Base-by-base conservation (phyloP, 2,329 filamentous ascomycete genomes). In the Emmonsia crescens region DNA sequence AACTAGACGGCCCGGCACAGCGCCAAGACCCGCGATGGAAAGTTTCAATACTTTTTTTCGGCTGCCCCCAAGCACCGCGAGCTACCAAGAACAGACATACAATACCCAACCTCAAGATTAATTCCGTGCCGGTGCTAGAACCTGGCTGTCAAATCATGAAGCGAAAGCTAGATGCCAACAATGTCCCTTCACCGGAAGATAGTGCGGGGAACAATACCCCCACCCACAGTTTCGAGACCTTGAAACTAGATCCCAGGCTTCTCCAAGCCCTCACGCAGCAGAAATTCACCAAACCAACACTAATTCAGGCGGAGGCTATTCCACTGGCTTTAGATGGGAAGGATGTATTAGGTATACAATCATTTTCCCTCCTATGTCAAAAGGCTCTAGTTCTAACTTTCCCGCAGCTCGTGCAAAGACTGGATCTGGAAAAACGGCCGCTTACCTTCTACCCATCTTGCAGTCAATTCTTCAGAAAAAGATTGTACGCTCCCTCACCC, bases 351-450 rank as follows among this genome's bases (percentile, higher is more conserved):
- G 80, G 80, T 82, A 71, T 60, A 72, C 60, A 1, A 36, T 16
- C 16, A 10, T 8, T 16, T 29, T 21, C n/a, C 27, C 19, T 42
- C 19, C 48, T 6, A 33, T 51, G 3, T 24, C 49, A 24, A 29
- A 55, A 60, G 33, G 24, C 19, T 46, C 6, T 8, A 12, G 16
- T 27, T 49, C 54, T 52, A 49, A 63, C 51, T 31, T 14, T 59
- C 4, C 38, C 40, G 6, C 64, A 82, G 92, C 91, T 60, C 91
- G 93, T 71, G 91, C 93, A 44, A 95, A 93, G 75, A 97, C 94
- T 5, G 94, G 94, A 14, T 96, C 92, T 3, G 94, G 94, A 67
- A 99, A 99, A 81, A 99, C 94, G 12, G 91, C 91, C n/a, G 93
- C 94, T 57, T 97, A 97, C 73, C 79, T 96, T 6, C 81, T 99